Percentiles rank a stretch among this genome's conserved stretches.
Conservation (phyloP, 2,329 filamentous ascomycete species). For the Penicillium sumatraense region DNA sequence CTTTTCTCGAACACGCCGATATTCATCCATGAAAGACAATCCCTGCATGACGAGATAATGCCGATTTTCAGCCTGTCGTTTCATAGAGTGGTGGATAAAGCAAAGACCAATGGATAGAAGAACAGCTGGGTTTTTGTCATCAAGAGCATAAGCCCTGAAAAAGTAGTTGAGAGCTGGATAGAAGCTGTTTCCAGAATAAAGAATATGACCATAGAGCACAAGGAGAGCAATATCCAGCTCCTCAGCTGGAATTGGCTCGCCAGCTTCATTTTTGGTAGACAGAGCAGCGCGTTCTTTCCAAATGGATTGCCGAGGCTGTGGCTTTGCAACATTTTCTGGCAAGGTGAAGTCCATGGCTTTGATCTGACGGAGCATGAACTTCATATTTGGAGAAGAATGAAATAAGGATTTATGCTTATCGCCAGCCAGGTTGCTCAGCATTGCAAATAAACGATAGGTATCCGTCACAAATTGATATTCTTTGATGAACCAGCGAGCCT, state of each 20-base stretch:
- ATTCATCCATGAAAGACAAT: slow-evolving; percentile 76
- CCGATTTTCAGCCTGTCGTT: slow-evolving; percentile 85
- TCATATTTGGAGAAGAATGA: slow-evolving; percentile 80
- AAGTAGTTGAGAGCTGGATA: slow-evolving; percentile 87
- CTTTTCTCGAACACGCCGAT: slow-evolving; percentile 65
- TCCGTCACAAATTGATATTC: slow-evolving; percentile 80
- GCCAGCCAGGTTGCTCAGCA: slow-evolving; percentile 76
- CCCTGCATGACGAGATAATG: slow-evolving; percentile 88
- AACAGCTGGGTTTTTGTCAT: slow-evolving; percentile 76
- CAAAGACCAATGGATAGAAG: slow-evolving; percentile 80
- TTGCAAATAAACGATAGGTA: slow-evolving; percentile 79
- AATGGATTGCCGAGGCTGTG: slow-evolving; percentile 43
- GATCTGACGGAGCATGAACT: slow-evolving; percentile 89
- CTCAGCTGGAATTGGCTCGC: slow-evolving; percentile 40
- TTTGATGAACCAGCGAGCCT: slow-evolving; percentile 82
- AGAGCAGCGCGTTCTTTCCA: slow-evolving; percentile 50
- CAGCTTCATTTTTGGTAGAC: slow-evolving; percentile 42
- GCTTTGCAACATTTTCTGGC: slow-evolving; percentile 48
- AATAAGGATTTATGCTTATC: slow-evolving; percentile 67
- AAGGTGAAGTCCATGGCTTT: slow-evolving; percentile 81
- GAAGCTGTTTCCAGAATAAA: slow-evolving; percentile 83
- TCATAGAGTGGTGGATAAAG: slow-evolving; percentile 87
- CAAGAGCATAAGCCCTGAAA: slow-evolving; percentile 72
- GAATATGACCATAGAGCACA: slow-evolving; percentile 86
- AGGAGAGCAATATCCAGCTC: slow-evolving; percentile 79